Conservation (phyloP, 1,139 yeast genomes). For the Kluyveromyces sp. region DNA sequence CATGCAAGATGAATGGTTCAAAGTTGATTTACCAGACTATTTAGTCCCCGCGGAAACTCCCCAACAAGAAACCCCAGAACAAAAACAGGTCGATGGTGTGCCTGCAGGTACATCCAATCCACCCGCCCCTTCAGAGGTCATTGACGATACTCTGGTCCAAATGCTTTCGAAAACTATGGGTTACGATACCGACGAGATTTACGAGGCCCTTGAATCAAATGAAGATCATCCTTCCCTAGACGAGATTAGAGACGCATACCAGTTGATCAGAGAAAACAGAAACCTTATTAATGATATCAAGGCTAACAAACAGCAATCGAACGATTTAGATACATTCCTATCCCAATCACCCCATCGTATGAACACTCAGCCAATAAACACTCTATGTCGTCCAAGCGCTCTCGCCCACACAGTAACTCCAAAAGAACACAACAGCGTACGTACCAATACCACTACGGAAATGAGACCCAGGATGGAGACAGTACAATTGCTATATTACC, state of each 20-base stretch:
- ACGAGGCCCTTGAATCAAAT: constrained; percentile 54
- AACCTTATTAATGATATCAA: constrained; percentile 59
- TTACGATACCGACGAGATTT: constrained; percentile 78
- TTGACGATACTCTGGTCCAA: constrained; percentile 73
- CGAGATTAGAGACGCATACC: constrained; percentile 89
- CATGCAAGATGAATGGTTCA: constrained; percentile 95
- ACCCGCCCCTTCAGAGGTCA: constrained; percentile 24
- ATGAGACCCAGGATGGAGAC: constrained; percentile 29
- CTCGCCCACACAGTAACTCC: constrained; percentile 6
- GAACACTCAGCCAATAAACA: constrained; percentile 17
- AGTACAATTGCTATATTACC: constrained; percentile 85
- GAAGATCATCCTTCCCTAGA: constrained; percentile 41
- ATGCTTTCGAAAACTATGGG: constrained; percentile 89
- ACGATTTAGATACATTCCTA: constrained; percentile 36
- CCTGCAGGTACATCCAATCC: background rate
- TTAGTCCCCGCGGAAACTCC: constrained; percentile 57
- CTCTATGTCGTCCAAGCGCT: constrained; percentile 40
- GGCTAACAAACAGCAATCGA: constrained; percentile 38
- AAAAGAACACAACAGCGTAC: constrained; percentile 23
- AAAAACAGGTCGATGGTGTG: constrained; percentile 14
- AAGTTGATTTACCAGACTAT: constrained; percentile 73
- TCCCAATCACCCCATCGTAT: constrained; percentile 27
- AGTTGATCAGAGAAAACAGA: constrained; percentile 79
- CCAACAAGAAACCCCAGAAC: constrained; percentile 33
- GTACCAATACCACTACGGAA: constrained; percentile 25